Conservation (phyloP, 2,329 filamentous ascomycete genomes). For the Venturia carpophila region DNA sequence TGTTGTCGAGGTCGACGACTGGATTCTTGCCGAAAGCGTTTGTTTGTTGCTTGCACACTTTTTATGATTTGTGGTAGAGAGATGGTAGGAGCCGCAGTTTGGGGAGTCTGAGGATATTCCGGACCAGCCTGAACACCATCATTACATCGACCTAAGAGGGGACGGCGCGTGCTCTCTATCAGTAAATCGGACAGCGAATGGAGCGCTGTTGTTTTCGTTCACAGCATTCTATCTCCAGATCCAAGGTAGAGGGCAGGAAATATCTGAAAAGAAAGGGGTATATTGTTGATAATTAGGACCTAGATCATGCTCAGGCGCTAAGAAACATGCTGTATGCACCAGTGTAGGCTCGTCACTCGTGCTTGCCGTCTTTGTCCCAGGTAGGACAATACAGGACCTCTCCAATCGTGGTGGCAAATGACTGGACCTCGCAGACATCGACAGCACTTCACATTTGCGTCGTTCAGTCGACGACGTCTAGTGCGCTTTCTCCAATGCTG, state of each 20-base stretch:
- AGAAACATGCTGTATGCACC: not conserved
- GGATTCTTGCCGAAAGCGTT: no score
- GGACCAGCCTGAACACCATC: not conserved
- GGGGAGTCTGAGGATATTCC: not conserved
- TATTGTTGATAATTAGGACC: not conserved
- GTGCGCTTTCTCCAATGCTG: conserved; percentile 9
- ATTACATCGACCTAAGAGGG: not conserved
- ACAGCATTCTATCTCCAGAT: not conserved
- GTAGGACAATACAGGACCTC: not conserved
- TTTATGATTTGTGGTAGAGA: no score
- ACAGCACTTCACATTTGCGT: not conserved
- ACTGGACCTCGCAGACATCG: not conserved
- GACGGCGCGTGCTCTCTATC: not conserved
- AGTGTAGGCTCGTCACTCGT: not conserved
- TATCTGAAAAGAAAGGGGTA: not conserved
- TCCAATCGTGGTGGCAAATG: not conserved
- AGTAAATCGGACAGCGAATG: not conserved
- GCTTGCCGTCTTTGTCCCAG: not conserved
- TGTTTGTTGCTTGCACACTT: no score
- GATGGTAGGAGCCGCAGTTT: not conserved
- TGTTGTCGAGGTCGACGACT: no score
- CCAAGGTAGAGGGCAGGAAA: not conserved
- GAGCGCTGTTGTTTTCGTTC: no score
- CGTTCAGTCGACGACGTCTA: not conserved
- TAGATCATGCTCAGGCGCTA: not conserved